Conservation (phyloP, 768 basidiomycete genomes). For the Mycena alexandri region DNA sequence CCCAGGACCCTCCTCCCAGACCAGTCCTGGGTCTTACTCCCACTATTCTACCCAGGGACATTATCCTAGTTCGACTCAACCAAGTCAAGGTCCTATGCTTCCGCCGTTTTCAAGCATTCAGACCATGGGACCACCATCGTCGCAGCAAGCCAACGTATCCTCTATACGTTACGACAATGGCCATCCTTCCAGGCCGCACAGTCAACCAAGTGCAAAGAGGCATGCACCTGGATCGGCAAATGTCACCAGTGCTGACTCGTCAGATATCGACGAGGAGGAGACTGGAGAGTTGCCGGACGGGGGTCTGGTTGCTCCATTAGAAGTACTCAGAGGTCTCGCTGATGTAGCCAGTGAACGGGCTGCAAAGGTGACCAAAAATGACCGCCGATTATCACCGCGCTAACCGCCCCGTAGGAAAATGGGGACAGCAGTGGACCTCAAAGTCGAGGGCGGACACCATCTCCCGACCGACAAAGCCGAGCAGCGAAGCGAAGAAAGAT, state of each 20-base stretch:
- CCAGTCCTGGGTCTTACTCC: slow-evolving; percentile 55
- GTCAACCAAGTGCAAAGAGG: slow-evolving; percentile 61
- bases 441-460: slow-evolving; percentile 80
- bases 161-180: slow-evolving; percentile 69
- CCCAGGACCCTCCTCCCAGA: slow-evolving; percentile 50
- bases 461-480: slow-evolving; percentile 76
- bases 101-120: slow-evolving; percentile 82
- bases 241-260: slow-evolving; percentile 83
- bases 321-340: slow-evolving; percentile 83
- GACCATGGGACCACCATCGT: slow-evolving; percentile 61
- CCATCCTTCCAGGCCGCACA: slow-evolving; percentile 52
- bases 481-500: slow-evolving; percentile 81
- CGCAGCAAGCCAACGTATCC: slow-evolving; percentile 65
- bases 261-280: slow-evolving; percentile 88
- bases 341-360: slow-evolving; percentile 86
- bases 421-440: slow-evolving; percentile 83
- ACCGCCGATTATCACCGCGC: slow-evolving; percentile 24
- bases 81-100: slow-evolving; percentile 64
- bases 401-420: slow-evolving; percentile 67
- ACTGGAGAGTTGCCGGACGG: slow-evolving; percentile 83
- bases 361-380: slow-evolving; percentile 67
- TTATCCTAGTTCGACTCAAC: slow-evolving; percentile 46
- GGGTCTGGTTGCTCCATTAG: slow-evolving; percentile 89
- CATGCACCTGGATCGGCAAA: slow-evolving; percentile 72
- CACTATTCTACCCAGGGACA: slow-evolving; percentile 54